Evolutionary conservation across 805 yeast genomes (phyloP), one percentile per base, ranked within the genome.

Genomic region (Candida dajiaensis): DNA sequence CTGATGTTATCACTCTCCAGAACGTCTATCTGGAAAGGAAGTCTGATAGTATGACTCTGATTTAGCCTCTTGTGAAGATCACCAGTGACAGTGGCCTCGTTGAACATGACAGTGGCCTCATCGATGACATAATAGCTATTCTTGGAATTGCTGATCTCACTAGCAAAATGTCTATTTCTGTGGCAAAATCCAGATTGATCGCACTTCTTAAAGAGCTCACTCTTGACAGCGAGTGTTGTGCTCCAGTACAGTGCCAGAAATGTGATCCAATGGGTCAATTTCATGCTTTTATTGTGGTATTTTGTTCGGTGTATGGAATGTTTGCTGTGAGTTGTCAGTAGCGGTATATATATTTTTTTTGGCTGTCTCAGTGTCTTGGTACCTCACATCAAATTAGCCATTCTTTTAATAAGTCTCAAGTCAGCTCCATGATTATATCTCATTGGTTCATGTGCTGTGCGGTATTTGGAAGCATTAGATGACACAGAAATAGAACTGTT

Each of bases 181-280:
- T 73, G 66, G 61, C 98, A 90, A 61, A 90, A 89, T 7, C 96
- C 95, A 16, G 89, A 77, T 57, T 85, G 83, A 6, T 72, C 78
- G 64, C 98, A 90, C 13, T 72, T 78, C 60, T 88, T 86, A 71
- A 89, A 85, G 45, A 88, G 65, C 51, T 81, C 79, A 3, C 76
- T 79, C 55, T 83, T 82, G 35, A 81, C 89, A 1, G 75, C 77
- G 1, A 51, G 26, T 18, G 35, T 10, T 25, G 28, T 10, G 28
- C 28, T 25, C 28, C 12, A 8, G 28, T 25, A 31, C 18, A 31
- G 35, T 15, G 18, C 16, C 35, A 31, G 18, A 15, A 31, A 31
- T 4, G 35, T 31, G 35, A 31, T 31, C 35, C 35, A 31, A 31
- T 31, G 35, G 18, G 19, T 15, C 35, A 31, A 31, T 31, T 31